Conservation (phyloP, 148 eudicot genomes). For the Nepenthes gracilis region DNA sequence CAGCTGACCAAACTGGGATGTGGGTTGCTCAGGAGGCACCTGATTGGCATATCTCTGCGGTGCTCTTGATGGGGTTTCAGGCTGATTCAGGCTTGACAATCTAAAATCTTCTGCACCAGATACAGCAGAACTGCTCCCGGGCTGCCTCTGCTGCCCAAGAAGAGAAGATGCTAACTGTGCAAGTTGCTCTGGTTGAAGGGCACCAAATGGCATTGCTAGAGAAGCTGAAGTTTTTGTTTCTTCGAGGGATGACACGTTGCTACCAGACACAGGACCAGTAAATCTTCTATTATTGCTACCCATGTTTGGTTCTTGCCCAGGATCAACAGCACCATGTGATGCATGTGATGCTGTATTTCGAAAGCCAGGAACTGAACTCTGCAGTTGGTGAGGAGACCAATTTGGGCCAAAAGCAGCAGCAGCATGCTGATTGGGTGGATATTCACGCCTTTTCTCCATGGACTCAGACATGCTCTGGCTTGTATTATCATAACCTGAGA, state of each 20-base stretch:
- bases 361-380: slow-evolving; percentile 13
- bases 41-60: slow-evolving; percentile 27
- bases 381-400: slow-evolving; percentile 26
- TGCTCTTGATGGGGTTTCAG: slow-evolving; percentile 19
- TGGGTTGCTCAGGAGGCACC: slow-evolving; percentile 22
- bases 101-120: slow-evolving; percentile 24
- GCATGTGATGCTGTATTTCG: slow-evolving; percentile 15
- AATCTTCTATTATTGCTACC: slow-evolving; percentile 13
- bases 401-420: slow-evolving; percentile 16
- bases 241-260: slow-evolving; percentile 9
- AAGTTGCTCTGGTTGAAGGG: slow-evolving; percentile 42
- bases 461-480: slow-evolving; percentile 16
- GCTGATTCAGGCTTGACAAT: slow-evolving; percentile 16
- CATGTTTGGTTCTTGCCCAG: slow-evolving; percentile 22
- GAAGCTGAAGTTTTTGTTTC: slow-evolving; percentile 17
- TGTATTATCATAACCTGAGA: slow-evolving; percentile 16
- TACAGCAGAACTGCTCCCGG: slow-evolving; percentile 14
- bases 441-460: slow-evolving; percentile 22
- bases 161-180: slow-evolving; percentile 40
- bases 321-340: slow-evolving; percentile 11
- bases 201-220: slow-evolving; percentile 17
- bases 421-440: slow-evolving; percentile 16
- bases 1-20: slow-evolving; percentile 29
- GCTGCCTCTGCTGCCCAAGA: slow-evolving; percentile 41
- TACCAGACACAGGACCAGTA: slow-evolving; percentile 11